Base-by-base conservation (phyloP, 805 yeast genomes). In the Cyberlindnera lachancei region DNA sequence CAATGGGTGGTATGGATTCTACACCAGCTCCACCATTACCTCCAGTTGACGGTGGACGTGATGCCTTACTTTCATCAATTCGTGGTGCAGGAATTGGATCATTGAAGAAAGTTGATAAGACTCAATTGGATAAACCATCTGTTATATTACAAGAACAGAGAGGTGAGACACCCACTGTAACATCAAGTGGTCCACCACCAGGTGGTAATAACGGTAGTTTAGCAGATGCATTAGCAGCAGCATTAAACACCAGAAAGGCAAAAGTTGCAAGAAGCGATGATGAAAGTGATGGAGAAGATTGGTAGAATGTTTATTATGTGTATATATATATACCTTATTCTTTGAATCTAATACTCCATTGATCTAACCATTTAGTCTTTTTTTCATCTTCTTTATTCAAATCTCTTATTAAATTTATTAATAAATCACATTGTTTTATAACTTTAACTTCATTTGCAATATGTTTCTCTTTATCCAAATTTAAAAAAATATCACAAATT, bases 181-280 rank as follows among this genome's bases (percentile, higher is more conserved):
- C 59, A 3, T 38, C 64, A 7, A 53, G 55, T 6, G 56, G 58
- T 9, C 45, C 61, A n/a, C 50, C 64, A 8, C 55, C 64, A 4
- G 69, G 73, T 7, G 74, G 81, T 1, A 55, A 65, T 4, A 68
- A 72, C 6, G 78, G 69, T 29, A 66, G 73, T 11, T 59, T 87
- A 37, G 95, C 95, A 2, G 94, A 84, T 55, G 95, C 95, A 0
- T 61, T 87, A 32, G 86, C 94, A 8, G 83, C 83, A 13, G 97
- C 96, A 4, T 67, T 90, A 43, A 82, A 69, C 47, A 73, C 75
- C 35, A 71, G 96, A 50, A 90, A 90, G 58, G 75, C 72, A 15
- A 86, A 85, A 55, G 94, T 90, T 7, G 70, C 83, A 2, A 73
- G 68, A 14, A 77, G 86, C 44, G 95, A 86, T 42, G 92, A 81